phyloP scores from a whole-genome alignment of 139 green algal genomes.

The Tetratostichococcus sp. region DNA sequence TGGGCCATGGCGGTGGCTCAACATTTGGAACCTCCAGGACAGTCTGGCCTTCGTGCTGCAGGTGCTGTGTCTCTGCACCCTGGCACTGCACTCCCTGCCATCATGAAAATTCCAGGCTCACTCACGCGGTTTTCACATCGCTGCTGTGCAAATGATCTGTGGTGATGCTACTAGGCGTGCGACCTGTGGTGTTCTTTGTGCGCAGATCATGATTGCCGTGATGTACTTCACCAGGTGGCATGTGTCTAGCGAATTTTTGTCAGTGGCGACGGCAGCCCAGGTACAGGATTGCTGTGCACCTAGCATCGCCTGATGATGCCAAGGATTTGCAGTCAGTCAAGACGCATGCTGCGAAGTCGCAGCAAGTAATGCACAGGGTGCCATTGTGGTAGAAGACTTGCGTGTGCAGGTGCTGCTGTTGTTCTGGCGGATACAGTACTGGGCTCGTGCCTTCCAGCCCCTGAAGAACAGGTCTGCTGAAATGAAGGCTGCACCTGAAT shows the following conservation, averaged over 20 bases:
- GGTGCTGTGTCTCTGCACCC: not conserved
- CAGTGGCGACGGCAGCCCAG: slow-evolving; percentile 23
- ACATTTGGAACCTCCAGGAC: slow-evolving; percentile 53
- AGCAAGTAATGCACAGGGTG: too few species aligned
- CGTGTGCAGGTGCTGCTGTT: slow-evolving; percentile 32
- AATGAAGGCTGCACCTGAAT: too few species aligned
- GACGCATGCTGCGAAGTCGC: too few species aligned
- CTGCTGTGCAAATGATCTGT: too few species aligned
- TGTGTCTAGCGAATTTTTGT: slow-evolving; percentile 24
- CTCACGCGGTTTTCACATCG: too few species aligned
- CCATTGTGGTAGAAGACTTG: too few species aligned
- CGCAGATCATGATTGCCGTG: slow-evolving; percentile 36
- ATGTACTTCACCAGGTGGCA: slow-evolving; percentile 39
- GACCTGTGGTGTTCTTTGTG: too few species aligned
- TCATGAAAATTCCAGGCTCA: too few species aligned
- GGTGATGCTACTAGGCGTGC: too few species aligned
- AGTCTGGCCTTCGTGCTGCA: slow-evolving; percentile 37
- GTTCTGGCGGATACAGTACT: slow-evolving; percentile 37
- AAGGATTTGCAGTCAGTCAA: too few species aligned
- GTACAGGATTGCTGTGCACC: slow-evolving; percentile 42
- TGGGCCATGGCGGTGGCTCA: slow-evolving; percentile 27
- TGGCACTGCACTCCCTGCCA: too few species aligned
- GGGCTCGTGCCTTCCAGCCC: slow-evolving; percentile 31
- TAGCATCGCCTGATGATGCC: too few species aligned
- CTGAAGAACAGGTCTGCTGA: slow-evolving; percentile 21